These are phyloP conservation scores for Gymnopilus dilepis DNA, from an alignment of 768 basidiomycete species.

Conservation along the genomic window DNA sequence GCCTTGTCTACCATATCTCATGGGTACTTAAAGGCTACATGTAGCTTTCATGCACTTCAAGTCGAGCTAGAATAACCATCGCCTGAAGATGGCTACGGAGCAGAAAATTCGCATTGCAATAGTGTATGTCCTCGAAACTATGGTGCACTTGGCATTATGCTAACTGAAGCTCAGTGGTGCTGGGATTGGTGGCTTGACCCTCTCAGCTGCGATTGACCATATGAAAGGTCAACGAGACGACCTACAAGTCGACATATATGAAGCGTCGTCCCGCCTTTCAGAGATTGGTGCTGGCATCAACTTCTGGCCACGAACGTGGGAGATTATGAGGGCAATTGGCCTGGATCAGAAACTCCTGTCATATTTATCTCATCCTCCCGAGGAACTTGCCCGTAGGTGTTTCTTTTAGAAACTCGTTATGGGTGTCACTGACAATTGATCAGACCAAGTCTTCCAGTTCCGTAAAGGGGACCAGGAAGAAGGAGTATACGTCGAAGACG, in stretches of 20 bases:
- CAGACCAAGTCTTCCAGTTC: slow-evolving; percentile 27
- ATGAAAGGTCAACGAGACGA: slow-evolving; percentile 22
- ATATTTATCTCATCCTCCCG: slow-evolving; percentile 21
- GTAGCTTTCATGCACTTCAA: too few species aligned
- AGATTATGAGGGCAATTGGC: slow-evolving; percentile 43
- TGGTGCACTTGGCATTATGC: too few species aligned
- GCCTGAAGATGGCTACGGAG: neutral
- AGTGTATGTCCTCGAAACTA: neutral
- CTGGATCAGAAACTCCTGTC: slow-evolving; percentile 30
- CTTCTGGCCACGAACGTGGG: slow-evolving; percentile 46
- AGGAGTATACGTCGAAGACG: slow-evolving; percentile 33
- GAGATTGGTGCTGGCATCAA: slow-evolving; percentile 52
- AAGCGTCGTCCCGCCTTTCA: slow-evolving; percentile 42
- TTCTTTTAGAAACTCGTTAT: neutral
- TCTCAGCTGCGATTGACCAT: slow-evolving; percentile 24
- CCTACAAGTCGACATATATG: slow-evolving; percentile 46
- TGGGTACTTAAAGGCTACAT: too few species aligned
- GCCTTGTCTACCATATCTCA: too few species aligned
- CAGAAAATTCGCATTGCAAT: neutral
- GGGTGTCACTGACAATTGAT: neutral
- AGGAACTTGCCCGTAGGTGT: slow-evolving; percentile 21
- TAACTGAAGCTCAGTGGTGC: slow-evolving; percentile 13
- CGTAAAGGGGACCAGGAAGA: slow-evolving; percentile 41
- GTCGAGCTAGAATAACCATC: too few species aligned
- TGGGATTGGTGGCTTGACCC: slow-evolving; percentile 25